Evolutionary conservation across 2,329 filamentous ascomycete genomes (phyloP).

Genomic region (Hymenoscyphus fructigenus): DNA sequence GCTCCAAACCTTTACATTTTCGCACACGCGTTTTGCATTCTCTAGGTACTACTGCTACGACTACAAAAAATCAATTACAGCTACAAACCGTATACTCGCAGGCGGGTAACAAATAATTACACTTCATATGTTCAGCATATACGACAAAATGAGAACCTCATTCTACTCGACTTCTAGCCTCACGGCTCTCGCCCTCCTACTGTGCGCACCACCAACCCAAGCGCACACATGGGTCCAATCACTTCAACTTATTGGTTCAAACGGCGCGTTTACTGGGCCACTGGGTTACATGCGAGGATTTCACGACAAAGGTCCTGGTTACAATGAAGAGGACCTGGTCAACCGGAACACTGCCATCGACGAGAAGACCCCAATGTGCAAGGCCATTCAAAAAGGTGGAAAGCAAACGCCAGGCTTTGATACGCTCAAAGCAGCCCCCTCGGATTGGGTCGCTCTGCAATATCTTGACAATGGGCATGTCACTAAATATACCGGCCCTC

Average conservation of each 20-base stretch:
- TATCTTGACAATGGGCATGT: slow-evolving; percentile 80
- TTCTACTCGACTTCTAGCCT: slow-evolving; percentile 15
- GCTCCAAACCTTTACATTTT: slow-evolving; percentile 9
- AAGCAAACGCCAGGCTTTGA: slow-evolving; percentile 24
- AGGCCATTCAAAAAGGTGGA: slow-evolving; percentile 57
- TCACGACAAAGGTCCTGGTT: slow-evolving; percentile 55
- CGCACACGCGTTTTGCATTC: background rate
- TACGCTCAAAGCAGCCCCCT: slow-evolving; percentile 47
- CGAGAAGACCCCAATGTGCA: slow-evolving; percentile 60
- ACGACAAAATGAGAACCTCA: slow-evolving; percentile 21
- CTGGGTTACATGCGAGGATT: slow-evolving; percentile 76
- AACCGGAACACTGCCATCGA: slow-evolving; percentile 60
- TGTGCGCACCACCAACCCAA: slow-evolving; percentile 18
- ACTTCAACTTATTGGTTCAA: slow-evolving; percentile 66
- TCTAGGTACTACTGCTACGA: slow-evolving; percentile 3
- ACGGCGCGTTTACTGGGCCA: slow-evolving; percentile 70
- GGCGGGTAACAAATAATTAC: slow-evolving; percentile 22
- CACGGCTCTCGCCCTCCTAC: slow-evolving; percentile 22
- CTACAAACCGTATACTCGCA: slow-evolving; percentile 17
- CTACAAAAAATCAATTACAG: background rate
- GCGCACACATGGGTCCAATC: slow-evolving; percentile 85
- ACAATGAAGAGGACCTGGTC: slow-evolving; percentile 57
- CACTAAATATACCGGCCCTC: slow-evolving; percentile 43
- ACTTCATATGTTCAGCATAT: slow-evolving; percentile 11
- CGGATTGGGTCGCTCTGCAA: slow-evolving; percentile 64